Percentiles rank a stretch among this genome's conserved stretches.
Evolutionary conservation across 345 rosid species (phyloP).

Genomic region (Brassica carinata): DNA sequence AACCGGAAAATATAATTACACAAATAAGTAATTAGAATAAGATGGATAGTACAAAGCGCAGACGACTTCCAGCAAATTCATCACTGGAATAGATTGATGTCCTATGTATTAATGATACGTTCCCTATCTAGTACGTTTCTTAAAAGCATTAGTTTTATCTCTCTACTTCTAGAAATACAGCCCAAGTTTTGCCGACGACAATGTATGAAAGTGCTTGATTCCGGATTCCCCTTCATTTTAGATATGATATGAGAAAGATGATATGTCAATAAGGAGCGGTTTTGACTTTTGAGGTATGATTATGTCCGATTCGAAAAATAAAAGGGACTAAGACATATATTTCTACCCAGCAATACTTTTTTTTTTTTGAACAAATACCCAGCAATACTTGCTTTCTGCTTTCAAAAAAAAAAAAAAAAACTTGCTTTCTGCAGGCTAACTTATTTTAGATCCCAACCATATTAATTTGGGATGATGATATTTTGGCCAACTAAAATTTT

Average conservation of each 20-base stretch:
- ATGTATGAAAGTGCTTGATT: neutral
- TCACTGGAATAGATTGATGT: constrained; percentile 1
- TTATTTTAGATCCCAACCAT: neutral
- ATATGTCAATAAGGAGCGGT: neutral
- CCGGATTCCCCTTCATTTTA: neutral
- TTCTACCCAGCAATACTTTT: neutral
- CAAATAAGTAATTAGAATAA: neutral
- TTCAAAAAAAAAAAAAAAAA: no score
- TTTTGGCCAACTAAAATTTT: neutral
- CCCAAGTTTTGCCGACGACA: constrained; percentile 1
- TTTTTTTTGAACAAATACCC: no score
- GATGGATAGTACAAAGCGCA: neutral
- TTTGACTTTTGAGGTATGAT: no score
- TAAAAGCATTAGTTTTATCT: neutral
- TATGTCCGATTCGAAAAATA: neutral
- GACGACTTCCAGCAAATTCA: neutral
- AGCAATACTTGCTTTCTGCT: neutral
- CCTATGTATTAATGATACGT: neutral
- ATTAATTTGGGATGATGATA: no score
- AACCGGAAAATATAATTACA: neutral
- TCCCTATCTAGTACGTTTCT: constrained; percentile 13
- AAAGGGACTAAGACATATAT: neutral
- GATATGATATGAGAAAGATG: neutral
- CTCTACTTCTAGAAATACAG: neutral
- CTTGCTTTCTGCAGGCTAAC: neutral